phyloP scores from a whole-genome alignment of 768 basidiomycete genomes.

The Pleurotus ostreatus region DNA sequence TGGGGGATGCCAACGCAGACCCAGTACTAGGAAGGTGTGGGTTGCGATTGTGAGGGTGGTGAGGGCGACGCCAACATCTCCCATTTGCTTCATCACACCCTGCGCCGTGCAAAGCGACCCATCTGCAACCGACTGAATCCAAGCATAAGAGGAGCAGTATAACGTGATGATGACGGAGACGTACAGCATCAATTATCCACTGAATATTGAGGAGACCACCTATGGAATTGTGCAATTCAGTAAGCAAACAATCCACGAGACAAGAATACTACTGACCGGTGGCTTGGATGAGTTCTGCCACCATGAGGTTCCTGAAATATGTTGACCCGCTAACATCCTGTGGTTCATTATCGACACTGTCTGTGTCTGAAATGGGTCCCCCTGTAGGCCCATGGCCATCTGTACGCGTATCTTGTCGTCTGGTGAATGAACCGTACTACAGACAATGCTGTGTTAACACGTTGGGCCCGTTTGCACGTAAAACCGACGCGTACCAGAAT shows the following conservation, averaged over 20 bases:
- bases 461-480: not conserved
- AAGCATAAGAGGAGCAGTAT: not conserved
- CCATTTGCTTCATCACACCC: slow-evolving; percentile 33
- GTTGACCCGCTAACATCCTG: slow-evolving; percentile 7
- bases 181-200: slow-evolving; percentile 29
- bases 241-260: not conserved
- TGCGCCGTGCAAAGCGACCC: slow-evolving; percentile 30
- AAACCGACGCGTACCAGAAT: slow-evolving; percentile 18
- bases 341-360: slow-evolving; percentile 24
- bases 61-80: slow-evolving; percentile 34
- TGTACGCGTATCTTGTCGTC: slow-evolving; percentile 13
- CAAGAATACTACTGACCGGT: slow-evolving; percentile 18
- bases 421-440: not conserved
- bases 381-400: slow-evolving; percentile 19
- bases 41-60: slow-evolving; percentile 27
- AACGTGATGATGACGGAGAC: slow-evolving; percentile 9
- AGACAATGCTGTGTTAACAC: not conserved
- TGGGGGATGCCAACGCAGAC: slow-evolving; percentile 25
- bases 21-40: slow-evolving; percentile 35
- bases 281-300: slow-evolving; percentile 28
- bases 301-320: slow-evolving; percentile 27
- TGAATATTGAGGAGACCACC: slow-evolving; percentile 33
- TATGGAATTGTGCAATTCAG: slow-evolving; percentile 5
- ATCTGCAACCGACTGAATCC: slow-evolving; percentile 23
- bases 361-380: slow-evolving; percentile 21